Percentiles rank a stretch among this genome's conserved stretches.
phyloP scores from a whole-genome alignment of 78 protist species.

The Dictyostelium purpureum region DNA sequence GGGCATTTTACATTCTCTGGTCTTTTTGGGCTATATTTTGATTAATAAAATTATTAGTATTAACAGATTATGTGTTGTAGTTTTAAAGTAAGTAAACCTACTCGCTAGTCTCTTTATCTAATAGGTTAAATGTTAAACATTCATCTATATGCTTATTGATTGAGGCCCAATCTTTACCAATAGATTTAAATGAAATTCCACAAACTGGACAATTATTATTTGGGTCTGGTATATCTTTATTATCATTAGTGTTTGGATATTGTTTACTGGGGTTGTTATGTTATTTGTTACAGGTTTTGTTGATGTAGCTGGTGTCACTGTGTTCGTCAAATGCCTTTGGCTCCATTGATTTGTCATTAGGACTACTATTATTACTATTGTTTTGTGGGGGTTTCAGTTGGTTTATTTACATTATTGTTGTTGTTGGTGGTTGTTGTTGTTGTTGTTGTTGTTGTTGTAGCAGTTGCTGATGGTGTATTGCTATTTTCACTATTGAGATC shows the following conservation, averaged over 20 bases:
- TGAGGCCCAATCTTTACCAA: slow-evolving; percentile 55
- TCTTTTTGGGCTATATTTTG: neutral
- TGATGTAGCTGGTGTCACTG: neutral
- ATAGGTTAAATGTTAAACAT: slow-evolving; percentile 56
- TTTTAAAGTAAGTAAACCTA: neutral
- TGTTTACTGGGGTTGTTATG: neutral
- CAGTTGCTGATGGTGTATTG: neutral
- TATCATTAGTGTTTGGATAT: neutral
- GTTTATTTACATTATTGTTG: no score
- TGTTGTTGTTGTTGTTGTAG: neutral
- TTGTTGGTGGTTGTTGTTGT: slow-evolving; percentile 25
- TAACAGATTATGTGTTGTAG: neutral
- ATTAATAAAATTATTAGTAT: neutral
- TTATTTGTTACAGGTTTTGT: neutral
- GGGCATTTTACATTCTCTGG: slow-evolving; percentile 25
- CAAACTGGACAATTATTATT: slow-evolving; percentile 65
- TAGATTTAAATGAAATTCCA: slow-evolving; percentile 25
- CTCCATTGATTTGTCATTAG: neutral
- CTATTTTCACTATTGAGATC: neutral
- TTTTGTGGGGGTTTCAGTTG: neutral
- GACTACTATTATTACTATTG: neutral
- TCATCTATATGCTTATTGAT: slow-evolving; percentile 73
- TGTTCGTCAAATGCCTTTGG: no score
- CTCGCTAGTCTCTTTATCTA: slow-evolving; percentile 60
- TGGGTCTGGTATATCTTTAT: slow-evolving; percentile 16